Evolutionary conservation across 2,329 filamentous ascomycete genomes (phyloP).

Genomic region (Fusarium virguliforme): DNA sequence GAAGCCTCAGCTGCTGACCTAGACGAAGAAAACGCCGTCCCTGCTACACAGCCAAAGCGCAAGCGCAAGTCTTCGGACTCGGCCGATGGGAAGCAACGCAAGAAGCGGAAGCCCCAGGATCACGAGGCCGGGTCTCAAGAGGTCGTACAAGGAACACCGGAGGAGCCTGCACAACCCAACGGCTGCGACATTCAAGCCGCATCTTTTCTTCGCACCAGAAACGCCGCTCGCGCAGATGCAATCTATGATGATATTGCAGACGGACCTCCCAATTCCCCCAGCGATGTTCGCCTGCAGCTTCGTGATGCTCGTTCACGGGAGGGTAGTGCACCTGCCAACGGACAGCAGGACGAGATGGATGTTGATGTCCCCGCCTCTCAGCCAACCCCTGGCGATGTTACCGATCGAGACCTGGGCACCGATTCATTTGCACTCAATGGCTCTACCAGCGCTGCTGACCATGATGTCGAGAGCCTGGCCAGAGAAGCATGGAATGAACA

Average conservation of each 20-base stretch:
- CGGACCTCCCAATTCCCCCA: conserved; percentile 51
- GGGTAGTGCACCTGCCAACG: conserved; percentile 42
- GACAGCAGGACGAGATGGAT: conserved; percentile 46
- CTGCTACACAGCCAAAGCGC: conserved; percentile 51
- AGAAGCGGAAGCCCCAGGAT: conserved; percentile 54
- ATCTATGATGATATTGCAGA: conserved; percentile 42
- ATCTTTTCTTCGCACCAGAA: conserved; percentile 36
- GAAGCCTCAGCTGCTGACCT: conserved; percentile 31
- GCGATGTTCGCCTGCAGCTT: conserved; percentile 48
- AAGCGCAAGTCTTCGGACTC: conserved; percentile 55
- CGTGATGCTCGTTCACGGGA: conserved; percentile 51
- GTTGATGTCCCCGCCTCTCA: conserved; percentile 39
- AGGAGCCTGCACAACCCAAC: conserved; percentile 34
- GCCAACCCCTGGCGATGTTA: conserved; percentile 20
- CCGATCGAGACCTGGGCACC: conserved; percentile 29
- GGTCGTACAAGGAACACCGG: conserved; percentile 43
- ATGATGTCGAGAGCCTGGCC: conserved; percentile 53
- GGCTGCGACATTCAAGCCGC: conserved; percentile 23
- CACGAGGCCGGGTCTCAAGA: conserved; percentile 42
- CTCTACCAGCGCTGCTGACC: conserved; percentile 30
- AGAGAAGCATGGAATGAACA: conserved; percentile 57
- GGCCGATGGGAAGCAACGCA: conserved; percentile 53
- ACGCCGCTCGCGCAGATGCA: conserved; percentile 34
- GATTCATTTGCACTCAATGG: conserved; percentile 29
- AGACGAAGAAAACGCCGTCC: conserved; percentile 38